These are phyloP conservation scores for Xerocomellus intermedius DNA, from an alignment of 768 basidiomycete genomes.

Conservation along the genomic window DNA sequence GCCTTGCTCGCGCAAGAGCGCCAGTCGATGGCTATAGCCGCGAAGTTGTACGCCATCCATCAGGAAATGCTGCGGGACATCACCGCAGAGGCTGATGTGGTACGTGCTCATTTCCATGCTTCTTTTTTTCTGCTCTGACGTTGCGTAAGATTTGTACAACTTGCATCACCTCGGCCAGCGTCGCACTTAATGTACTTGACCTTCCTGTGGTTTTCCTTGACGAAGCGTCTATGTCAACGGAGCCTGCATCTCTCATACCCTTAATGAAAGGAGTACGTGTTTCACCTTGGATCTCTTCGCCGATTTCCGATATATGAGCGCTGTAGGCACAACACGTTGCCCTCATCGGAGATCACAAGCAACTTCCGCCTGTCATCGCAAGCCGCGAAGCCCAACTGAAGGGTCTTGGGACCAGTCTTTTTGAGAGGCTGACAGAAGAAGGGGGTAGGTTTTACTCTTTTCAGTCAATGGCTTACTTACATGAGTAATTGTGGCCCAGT, in stretches of 20 bases:
- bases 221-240: conserved; percentile 96
- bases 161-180: conserved; percentile 74
- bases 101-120: conserved; percentile 37
- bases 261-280: conserved; percentile 88
- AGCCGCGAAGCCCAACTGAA: conserved; percentile 70
- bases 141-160: conserved; percentile 77
- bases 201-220: conserved; percentile 94
- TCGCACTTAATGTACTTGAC: conserved; percentile 66
- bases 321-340: conserved; percentile 74
- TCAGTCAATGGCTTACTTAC: conserved; percentile 1
- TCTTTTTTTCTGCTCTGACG: conserved; percentile 5
- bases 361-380: conserved; percentile 84
- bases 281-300: conserved; percentile 5
- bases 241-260: conserved; percentile 87
- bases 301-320: conserved; percentile 15
- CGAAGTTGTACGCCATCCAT: conserved; percentile 52
- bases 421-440: conserved; percentile 87
- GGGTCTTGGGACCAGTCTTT: conserved; percentile 79
- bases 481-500: conserved; percentile 38
- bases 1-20: conserved; percentile 28
- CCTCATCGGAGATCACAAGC: conserved; percentile 96
- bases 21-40: conserved; percentile 33
- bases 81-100: conserved; percentile 68
- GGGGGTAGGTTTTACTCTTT: conserved; percentile 50
- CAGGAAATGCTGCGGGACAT: conserved; percentile 66